phyloP scores from a whole-genome alignment of 495 filamentous ascomycete genomes.

The Eremomyces bilateralis region DNA sequence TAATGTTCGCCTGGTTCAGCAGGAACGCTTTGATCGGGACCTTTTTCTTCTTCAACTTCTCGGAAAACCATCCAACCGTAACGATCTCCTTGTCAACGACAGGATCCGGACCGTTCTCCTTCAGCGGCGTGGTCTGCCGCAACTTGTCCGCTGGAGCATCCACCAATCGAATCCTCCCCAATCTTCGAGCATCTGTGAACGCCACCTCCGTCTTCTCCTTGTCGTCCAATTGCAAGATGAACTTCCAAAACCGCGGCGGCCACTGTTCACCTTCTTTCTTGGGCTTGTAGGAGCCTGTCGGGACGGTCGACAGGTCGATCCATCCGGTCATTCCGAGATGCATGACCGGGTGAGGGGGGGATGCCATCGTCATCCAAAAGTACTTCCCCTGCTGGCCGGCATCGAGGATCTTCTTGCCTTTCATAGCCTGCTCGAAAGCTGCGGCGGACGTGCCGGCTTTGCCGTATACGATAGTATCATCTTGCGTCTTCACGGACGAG shows the following conservation, averaged over 20 bases:
- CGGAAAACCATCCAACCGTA: conserved; percentile 43
- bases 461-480: conserved; percentile 68
- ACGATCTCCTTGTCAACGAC: conserved; percentile 60
- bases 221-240: conserved; percentile 43
- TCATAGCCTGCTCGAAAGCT: conserved; percentile 48
- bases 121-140: conserved; percentile 52
- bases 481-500: conserved; percentile 39
- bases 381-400: conserved; percentile 86
- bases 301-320: conserved; percentile 62
- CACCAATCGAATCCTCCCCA: conserved; percentile 59
- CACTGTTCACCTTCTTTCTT: conserved; percentile 39
- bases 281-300: conserved; percentile 58
- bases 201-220: conserved; percentile 46
- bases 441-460: conserved; percentile 61
- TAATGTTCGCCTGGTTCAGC: conserved; percentile 73
- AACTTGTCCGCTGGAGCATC: conserved; percentile 59
- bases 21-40: conserved; percentile 74
- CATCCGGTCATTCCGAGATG: conserved; percentile 88
- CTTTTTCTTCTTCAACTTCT: conserved; percentile 47
- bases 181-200: conserved; percentile 61
- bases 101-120: conserved; percentile 85
- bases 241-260: conserved; percentile 86
- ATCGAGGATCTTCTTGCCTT: conserved; percentile 52
- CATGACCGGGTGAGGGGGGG: conserved; percentile 70
- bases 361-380: conserved; percentile 60